phyloP scores from a whole-genome alignment of 176 grass and related monocot species.

The Puya raimondii region DNA sequence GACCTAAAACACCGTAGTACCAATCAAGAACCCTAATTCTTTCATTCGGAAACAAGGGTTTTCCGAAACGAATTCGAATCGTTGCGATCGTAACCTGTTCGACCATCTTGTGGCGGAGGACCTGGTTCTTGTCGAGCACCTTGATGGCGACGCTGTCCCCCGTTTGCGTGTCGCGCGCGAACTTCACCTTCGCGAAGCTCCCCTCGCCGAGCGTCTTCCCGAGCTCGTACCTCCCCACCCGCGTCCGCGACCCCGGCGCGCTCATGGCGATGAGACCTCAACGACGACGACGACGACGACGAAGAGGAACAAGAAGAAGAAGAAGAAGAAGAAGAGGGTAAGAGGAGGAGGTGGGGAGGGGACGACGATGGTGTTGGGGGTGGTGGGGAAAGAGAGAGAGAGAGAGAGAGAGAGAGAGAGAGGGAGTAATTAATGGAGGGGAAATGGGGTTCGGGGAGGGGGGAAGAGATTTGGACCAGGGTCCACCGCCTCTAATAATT shows the following conservation, averaged over 20 bases:
- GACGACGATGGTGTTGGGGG: slow-evolving; percentile 12
- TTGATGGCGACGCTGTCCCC: slow-evolving; percentile 63
- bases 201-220: slow-evolving; percentile 88
- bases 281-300: slow-evolving; percentile 7
- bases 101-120: slow-evolving; percentile 94
- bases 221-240: slow-evolving; percentile 76
- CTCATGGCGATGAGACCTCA: slow-evolving; percentile 9
- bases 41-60: no score
- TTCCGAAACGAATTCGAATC: not conserved
- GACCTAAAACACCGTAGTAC: no score
- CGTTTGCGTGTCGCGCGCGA: slow-evolving; percentile 52
- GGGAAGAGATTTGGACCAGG: not conserved
- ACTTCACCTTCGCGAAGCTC: slow-evolving; percentile 94
- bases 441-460: not conserved
- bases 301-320: slow-evolving; percentile 2
- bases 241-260: slow-evolving; percentile 31
- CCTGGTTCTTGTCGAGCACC: slow-evolving; percentile 68
- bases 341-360: not conserved
- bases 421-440: not conserved
- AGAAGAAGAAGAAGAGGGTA: not conserved
- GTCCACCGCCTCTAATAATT: not conserved
- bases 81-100: slow-evolving; percentile 39
- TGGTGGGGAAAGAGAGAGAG: not conserved
- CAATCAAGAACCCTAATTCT: no score
- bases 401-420: not conserved